Evolutionary conservation across 2,329 filamentous ascomycete species (phyloP).

Genomic region (Pestalotiopsis sp.): DNA sequence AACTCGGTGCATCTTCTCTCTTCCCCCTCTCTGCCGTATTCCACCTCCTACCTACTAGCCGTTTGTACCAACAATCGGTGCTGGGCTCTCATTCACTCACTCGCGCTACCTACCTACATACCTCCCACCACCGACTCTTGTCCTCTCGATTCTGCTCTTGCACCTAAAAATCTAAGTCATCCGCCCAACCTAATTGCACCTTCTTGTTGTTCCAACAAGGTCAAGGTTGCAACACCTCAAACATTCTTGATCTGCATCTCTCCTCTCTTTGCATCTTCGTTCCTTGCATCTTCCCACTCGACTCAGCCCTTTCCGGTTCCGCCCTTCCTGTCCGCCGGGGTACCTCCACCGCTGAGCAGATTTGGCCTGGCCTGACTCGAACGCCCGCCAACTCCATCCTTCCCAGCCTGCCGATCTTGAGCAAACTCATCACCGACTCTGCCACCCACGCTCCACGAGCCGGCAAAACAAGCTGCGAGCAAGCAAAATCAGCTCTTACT

Average conservation of each 20-base stretch:
- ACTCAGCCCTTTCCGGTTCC: neutral
- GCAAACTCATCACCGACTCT: neutral
- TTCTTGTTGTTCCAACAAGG: neutral
- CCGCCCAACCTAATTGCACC: neutral
- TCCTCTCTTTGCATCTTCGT: neutral
- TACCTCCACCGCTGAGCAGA: neutral
- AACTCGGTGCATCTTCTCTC: constrained; percentile 1
- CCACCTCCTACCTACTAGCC: neutral
- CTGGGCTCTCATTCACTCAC: neutral
- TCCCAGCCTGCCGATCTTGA: neutral
- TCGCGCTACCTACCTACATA: neutral
- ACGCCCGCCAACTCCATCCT: neutral
- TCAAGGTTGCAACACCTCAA: neutral
- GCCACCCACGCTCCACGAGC: neutral
- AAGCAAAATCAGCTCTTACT: neutral
- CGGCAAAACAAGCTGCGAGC: neutral
- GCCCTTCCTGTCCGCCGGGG: neutral
- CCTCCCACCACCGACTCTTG: neutral
- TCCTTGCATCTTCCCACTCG: neutral
- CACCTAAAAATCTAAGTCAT: neutral
- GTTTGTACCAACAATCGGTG: neutral
- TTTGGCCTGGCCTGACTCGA: neutral
- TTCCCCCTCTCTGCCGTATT: neutral
- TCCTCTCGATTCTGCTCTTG: neutral
- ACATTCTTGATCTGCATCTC: neutral